Conservation (phyloP, 164 flowering plant genomes). For the Saururus chinensis region DNA sequence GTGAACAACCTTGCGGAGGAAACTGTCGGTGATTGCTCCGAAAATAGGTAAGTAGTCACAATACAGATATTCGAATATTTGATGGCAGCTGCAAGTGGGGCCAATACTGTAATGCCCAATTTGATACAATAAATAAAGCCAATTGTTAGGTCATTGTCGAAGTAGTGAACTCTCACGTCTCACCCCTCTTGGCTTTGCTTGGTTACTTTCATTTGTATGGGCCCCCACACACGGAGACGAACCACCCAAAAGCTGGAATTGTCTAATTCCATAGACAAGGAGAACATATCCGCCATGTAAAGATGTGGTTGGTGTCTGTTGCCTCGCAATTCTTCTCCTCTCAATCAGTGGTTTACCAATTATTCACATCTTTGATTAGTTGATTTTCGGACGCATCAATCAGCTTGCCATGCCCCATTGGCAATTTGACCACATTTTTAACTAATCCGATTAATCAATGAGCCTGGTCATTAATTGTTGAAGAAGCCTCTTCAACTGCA, state of each 20-base stretch:
- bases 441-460: no score
- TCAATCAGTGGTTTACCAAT: not conserved
- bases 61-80: not conserved
- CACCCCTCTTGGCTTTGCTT: not conserved
- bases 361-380: no score
- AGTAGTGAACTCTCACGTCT: not conserved
- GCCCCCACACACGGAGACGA: not conserved
- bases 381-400: no score
- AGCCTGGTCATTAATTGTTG: no score
- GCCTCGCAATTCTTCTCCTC: not conserved
- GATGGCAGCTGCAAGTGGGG: not conserved
- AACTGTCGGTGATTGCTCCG: not conserved
- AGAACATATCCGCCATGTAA: slow-evolving; percentile 1
- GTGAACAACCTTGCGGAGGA: not conserved
- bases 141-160: not conserved
- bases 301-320: not conserved
- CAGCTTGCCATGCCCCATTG: no score
- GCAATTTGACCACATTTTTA: no score
- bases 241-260: not conserved
- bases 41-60: not conserved
- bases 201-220: not conserved
- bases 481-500: no score
- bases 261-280: not conserved
- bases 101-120: not conserved
- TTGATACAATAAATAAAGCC: not conserved